These are phyloP conservation scores for Verbena officinalis DNA, from an alignment of 257 asterid species.

Conservation along the genomic window DNA sequence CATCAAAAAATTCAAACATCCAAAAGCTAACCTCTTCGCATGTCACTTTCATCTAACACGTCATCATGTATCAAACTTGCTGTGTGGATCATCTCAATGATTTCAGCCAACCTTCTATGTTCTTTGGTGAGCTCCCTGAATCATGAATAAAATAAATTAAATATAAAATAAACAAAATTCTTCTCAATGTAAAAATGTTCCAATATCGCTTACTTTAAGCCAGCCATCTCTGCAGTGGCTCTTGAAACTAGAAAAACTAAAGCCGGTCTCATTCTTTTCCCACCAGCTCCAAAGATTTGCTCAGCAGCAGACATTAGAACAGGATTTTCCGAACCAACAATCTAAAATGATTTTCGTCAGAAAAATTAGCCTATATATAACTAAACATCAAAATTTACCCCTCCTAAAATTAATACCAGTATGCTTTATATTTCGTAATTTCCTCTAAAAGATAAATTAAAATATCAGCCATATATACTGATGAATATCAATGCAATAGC, in stretches of 20 bases:
- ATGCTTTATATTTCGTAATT: no score
- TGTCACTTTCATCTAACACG: slow-evolving; percentile 90
- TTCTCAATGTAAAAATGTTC: slow-evolving; percentile 13
- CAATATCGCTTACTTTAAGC: slow-evolving; percentile 60
- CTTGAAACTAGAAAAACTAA: slow-evolving; percentile 87
- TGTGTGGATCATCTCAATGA: slow-evolving; percentile 97
- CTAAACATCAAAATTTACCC: no score
- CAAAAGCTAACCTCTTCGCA: slow-evolving; percentile 73
- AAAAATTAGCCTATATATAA: no score
- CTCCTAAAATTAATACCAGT: no score
- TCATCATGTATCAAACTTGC: slow-evolving; percentile 98
- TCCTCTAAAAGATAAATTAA: not conserved
- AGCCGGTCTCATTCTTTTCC: slow-evolving; percentile 97
- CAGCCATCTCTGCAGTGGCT: slow-evolving; percentile 84
- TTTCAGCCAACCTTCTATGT: slow-evolving; percentile 93
- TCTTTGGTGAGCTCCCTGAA: slow-evolving; percentile 84
- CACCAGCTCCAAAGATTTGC: slow-evolving; percentile 98
- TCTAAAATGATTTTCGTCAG: slow-evolving; percentile 53
- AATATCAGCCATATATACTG: not conserved
- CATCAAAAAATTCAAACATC: no score
- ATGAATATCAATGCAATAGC: not conserved
- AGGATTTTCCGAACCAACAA: slow-evolving; percentile 97
- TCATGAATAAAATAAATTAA: not conserved
- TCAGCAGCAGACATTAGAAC: slow-evolving; percentile 96
- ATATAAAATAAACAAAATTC: slow-evolving; percentile 10